Base-by-base conservation (phyloP, 208 protist genomes). In the Trypanosoma theileri region DNA sequence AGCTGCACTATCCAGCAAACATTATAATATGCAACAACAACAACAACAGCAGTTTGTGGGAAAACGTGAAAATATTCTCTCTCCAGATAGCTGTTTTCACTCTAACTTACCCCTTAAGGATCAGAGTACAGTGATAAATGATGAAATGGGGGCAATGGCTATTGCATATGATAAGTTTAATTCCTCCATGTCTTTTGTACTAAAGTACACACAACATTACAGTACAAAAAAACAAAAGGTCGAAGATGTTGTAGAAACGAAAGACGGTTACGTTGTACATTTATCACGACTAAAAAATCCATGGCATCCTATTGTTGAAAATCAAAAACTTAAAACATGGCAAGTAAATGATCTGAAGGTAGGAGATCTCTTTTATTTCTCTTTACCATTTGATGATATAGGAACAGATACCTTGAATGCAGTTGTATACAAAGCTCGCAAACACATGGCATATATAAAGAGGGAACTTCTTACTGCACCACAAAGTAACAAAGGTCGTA, bases 341-440 rank as follows among this genome's bases (percentile, higher is more conserved):
- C 54, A 63, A 31, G 57, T 79, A 9, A 67, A 46, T 44, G 68
- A 79, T 52, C 58, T 79, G 4, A 71, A 68, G 45, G 68, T 75
- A 58, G 68, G 60, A 3, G 73, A 79, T 70, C 51, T 79, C 10
- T 79, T 79, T 59, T 79, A 79, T 51, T 79, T 79, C 41, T 53
- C 59, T 10, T 24, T 79, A 40, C 68, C 73, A 6, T 79, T 79
- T 56, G 68, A 79, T 44, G 68, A 79, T 6, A 63, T 79, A 45
- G 51, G 42, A 10, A n/a, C 22, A 7, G 48, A 73, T 44, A 17
- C 67, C 0, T n/a, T 75, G 41, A 57, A 75, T 24, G 54, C 21
- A 9, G 59, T 74, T 19, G 8, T 74, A 16, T 24, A 66, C 41
- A 65, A 60, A 19, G 68, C 68, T 1, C 57, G 68, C 16, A 45